Evolutionary conservation across 2,329 filamentous ascomycete species (phyloP).

Genomic region (Colletotrichum zoysiae): DNA sequence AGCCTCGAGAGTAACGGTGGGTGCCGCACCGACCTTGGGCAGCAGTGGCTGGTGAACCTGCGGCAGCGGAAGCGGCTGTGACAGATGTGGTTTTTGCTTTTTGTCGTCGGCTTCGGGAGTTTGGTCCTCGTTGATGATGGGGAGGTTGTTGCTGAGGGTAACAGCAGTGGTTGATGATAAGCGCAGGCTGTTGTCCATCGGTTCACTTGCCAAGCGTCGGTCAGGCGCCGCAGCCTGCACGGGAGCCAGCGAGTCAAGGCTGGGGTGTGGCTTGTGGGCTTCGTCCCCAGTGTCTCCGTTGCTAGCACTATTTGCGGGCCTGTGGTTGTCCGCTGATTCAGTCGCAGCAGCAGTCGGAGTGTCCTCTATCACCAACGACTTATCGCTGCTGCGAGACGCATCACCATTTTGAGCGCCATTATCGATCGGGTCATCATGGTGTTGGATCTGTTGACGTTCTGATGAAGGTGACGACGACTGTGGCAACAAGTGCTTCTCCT

Average conservation of each 20-base stretch:
- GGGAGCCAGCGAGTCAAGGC: conserved; percentile 30
- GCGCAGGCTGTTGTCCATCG: conserved; percentile 53
- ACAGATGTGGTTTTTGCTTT: conserved; percentile 4
- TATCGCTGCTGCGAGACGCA: conserved; percentile 1
- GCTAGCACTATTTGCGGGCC: conserved; percentile 36
- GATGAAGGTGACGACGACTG: conserved; percentile 36
- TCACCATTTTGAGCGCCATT: neutral
- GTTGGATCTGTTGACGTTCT: conserved; percentile 21
- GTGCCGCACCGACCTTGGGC: conserved; percentile 17
- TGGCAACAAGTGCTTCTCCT: conserved; percentile 14
- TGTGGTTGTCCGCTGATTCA: conserved; percentile 9
- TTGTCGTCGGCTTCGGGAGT: conserved; percentile 23
- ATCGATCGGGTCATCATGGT: conserved; percentile 26
- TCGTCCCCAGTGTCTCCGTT: conserved; percentile 34
- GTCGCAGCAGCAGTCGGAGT: neutral
- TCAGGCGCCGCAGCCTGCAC: conserved; percentile 39
- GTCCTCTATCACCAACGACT: neutral
- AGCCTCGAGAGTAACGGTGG: conserved; percentile 23
- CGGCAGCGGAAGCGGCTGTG: conserved; percentile 7
- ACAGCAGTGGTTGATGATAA: conserved; percentile 44
- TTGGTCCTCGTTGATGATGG: conserved; percentile 42
- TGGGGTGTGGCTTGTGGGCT: conserved; percentile 36
- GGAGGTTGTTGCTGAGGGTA: conserved; percentile 31
- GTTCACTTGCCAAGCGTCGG: conserved; percentile 43
- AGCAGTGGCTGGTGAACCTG: conserved; percentile 8